Conservation (phyloP, 2,329 filamentous ascomycete species). For the Penicillium sp. region DNA sequence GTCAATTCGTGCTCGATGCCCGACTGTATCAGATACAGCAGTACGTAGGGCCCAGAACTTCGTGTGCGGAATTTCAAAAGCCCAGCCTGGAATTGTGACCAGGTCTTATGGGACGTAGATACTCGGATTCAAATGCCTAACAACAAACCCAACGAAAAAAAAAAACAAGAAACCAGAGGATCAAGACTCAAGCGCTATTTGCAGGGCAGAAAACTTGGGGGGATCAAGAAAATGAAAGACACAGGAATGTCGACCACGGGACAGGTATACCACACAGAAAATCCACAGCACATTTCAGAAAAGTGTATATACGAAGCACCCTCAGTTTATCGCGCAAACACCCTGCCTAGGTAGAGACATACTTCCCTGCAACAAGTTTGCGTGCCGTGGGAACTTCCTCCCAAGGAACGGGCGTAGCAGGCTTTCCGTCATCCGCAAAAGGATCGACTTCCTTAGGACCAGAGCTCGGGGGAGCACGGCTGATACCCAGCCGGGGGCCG, state of each 20-base stretch:
- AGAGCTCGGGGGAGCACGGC: conserved; percentile 35
- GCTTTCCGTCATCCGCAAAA: conserved; percentile 49
- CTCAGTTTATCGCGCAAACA: background rate
- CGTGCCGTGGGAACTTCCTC: conserved; percentile 64
- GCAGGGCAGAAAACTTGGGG: conserved; percentile 7
- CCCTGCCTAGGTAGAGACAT: conserved; percentile 57
- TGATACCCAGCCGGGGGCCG: conserved; percentile 68
- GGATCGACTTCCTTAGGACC: conserved; percentile 43
- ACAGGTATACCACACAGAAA: background rate
- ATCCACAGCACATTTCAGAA: background rate
- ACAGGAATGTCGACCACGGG: conserved; percentile 3
- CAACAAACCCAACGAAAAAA: conserved; percentile 14
- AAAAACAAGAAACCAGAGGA: conserved; percentile 15
- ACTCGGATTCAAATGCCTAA: conserved; percentile 16
- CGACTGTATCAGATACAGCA: background rate
- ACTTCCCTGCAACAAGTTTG: conserved; percentile 75
- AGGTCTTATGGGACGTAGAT: conserved; percentile 5
- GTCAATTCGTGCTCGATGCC: too few relatives aligned
- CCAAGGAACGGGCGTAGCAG: conserved; percentile 55
- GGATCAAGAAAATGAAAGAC: conserved; percentile 9
- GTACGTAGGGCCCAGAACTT: too few relatives aligned
- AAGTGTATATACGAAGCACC: conserved; percentile 21
- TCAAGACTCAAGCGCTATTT: conserved; percentile 22
- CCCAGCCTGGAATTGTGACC: background rate
- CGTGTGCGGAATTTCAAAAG: background rate